A percentile compares a stretch with the other conserved stretches of the same genome.
Evolutionary conservation across 208 protist species (phyloP).

Genomic region (Acanthamoeba royreba): DNA sequence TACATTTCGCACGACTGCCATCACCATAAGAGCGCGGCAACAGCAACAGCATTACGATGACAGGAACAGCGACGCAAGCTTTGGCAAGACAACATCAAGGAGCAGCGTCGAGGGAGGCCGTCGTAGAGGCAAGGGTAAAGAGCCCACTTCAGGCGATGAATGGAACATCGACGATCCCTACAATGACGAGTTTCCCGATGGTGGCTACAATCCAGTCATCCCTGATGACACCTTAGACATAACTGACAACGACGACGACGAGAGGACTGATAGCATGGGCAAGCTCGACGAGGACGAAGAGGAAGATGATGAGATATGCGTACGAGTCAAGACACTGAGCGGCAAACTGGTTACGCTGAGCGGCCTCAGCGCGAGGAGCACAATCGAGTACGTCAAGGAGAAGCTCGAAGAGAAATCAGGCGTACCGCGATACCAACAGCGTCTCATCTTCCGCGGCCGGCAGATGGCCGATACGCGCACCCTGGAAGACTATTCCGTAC

Average conservation of each 20-base stretch:
- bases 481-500: background rate
- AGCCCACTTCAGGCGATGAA: background rate
- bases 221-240: too few species aligned
- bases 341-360: constrained; percentile 59
- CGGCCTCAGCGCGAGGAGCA: background rate
- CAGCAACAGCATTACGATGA: background rate
- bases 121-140: background rate
- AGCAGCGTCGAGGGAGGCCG: background rate
- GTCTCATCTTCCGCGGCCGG: background rate
- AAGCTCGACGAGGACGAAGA: background rate
- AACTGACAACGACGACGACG: background rate
- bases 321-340: constrained; percentile 65
- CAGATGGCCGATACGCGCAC: constrained; percentile 28
- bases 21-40: too few species aligned
- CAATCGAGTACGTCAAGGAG: background rate
- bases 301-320: constrained; percentile 38
- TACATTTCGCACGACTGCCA: too few species aligned
- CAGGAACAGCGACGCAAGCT: background rate
- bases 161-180: background rate
- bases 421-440: background rate
- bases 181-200: background rate
- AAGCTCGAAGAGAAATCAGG: constrained; percentile 4
- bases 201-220: too few species aligned
- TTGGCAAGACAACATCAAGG: background rate
- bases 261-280: background rate